Evolutionary conservation across 805 yeast species (phyloP), one percentile per base, ranked within the genome.

Genomic region (Kodamaea nitidulidarum): DNA sequence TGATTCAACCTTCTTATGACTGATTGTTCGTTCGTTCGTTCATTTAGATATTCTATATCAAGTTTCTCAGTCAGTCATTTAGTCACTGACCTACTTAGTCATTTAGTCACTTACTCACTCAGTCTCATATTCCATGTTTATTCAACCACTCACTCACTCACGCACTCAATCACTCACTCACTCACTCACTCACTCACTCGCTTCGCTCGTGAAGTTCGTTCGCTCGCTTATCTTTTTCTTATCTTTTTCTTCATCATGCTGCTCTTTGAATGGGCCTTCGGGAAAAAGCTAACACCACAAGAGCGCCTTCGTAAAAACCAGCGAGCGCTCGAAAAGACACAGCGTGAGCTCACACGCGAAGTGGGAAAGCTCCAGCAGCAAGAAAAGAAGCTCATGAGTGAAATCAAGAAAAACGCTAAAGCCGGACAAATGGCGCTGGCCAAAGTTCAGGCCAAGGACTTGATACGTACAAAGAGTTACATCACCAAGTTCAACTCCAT

Each of bases 251-350:
- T 21, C 25, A 39, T 34, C 32, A 17, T 36, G 27, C 42, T 39
- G 38, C 26, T 65, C 32, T 76, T 93, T 49, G 95, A 90, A 55
- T 93, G 98, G 98, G 88, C 86, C 18, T 93, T 93, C 65, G 98
- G 98, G 7, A 86, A 88, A 72, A 78, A 83, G 57, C 67, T 84
- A 46, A 88, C 98, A 35, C 98, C 98, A 8, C 97, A 90, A 58
- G 98, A 93, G 65, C 76, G 88, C 60, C 76, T 93, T 58, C 80
- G 97, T 47, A 91, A 80, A 80, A 95, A 93, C 63, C 98, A 95
- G 68, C 70, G 99, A 41, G 95, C 96, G 4, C 70, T 93, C 18
- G 98, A 93, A 54, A 80, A 90, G 49, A 90, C 98, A 0, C 97
- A 88, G 61, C 72, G 98, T 36, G 99, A 93, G 56, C 70, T 93